A percentile compares a stretch with the other conserved stretches of the same genome.
These are phyloP conservation scores for Phialophora verrucosa DNA, from an alignment of 2,329 filamentous ascomycete genomes.

Conservation along the genomic window DNA sequence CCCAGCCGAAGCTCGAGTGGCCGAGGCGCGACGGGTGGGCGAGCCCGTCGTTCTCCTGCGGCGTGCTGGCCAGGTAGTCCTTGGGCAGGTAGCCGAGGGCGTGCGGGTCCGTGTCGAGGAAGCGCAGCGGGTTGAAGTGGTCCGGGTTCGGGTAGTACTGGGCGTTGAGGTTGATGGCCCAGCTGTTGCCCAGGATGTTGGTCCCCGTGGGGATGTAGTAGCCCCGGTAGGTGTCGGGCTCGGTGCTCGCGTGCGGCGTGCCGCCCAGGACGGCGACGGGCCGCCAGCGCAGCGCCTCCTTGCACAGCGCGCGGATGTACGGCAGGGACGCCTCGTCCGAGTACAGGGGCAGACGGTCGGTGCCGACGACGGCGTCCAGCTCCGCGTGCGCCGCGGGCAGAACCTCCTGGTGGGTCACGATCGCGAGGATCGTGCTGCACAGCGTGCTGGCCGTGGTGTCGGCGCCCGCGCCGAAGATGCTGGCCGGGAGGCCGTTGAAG, in stretches of 20 bases:
- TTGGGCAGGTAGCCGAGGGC: conserved; percentile 58
- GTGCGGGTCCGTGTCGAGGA: conserved; percentile 58
- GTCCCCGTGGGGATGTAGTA: conserved; percentile 58
- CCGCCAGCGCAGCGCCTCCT: conserved; percentile 55
- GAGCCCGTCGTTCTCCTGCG: conserved; percentile 42
- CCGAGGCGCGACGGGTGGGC: conserved; percentile 36
- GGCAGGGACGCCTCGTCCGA: conserved; percentile 46
- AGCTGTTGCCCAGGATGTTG: conserved; percentile 50
- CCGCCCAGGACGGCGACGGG: conserved; percentile 44
- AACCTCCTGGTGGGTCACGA: conserved; percentile 41
- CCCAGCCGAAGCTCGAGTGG: conserved; percentile 39
- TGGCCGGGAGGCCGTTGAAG: conserved; percentile 45
- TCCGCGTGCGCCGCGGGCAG: conserved; percentile 42
- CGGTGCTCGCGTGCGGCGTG: conserved; percentile 36
- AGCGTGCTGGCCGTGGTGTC: conserved; percentile 44
- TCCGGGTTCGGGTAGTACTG: conserved; percentile 58
- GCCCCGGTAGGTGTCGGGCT: conserved; percentile 44
- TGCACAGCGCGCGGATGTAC: conserved; percentile 48
- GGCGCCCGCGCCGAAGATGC: conserved; percentile 44
- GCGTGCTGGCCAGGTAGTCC: conserved; percentile 58
- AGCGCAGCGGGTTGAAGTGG: conserved; percentile 61
- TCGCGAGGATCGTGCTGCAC: conserved; percentile 42
- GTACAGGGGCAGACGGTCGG: conserved; percentile 44
- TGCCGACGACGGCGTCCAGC: conserved; percentile 46
- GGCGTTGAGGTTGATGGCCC: conserved; percentile 59